Conservation (phyloP, 139 green algal genomes). For the Chlamydomonas asymmetrica region DNA sequence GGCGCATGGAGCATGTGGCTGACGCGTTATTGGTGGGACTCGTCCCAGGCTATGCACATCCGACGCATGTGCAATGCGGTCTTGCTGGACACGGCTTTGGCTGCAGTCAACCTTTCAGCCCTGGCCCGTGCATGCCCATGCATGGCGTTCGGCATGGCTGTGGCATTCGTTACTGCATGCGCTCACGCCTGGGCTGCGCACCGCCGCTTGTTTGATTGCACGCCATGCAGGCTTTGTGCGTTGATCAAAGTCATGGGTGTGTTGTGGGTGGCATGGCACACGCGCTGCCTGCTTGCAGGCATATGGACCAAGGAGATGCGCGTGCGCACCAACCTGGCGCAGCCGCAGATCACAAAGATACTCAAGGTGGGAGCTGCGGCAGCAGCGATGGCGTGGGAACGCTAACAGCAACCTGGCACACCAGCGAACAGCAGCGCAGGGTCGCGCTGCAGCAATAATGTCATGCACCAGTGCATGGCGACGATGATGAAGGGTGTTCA, state of each 20-base stretch:
- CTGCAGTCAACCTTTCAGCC: background rate
- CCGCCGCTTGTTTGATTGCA: background rate
- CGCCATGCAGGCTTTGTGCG: too few species aligned
- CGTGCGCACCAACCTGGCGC: conserved; percentile 79
- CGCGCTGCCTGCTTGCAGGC: conserved; percentile 46
- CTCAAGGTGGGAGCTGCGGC: conserved; percentile 80
- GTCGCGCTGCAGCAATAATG: background rate
- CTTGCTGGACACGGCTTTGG: too few species aligned
- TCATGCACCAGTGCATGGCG: background rate
- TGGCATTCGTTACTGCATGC: background rate
- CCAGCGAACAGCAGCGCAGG: too few species aligned
- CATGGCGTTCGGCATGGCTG: background rate
- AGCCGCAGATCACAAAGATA: conserved; percentile 90
- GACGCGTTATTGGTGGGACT: too few species aligned
- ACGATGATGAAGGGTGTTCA: background rate
- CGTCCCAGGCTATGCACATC: too few species aligned
- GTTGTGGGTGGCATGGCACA: too few species aligned
- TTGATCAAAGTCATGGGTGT: too few species aligned
- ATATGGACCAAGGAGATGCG: conserved; percentile 95
- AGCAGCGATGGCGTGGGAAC: too few species aligned
- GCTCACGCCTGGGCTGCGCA: background rate
- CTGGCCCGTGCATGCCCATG: background rate
- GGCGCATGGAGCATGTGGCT: background rate
- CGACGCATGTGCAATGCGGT: too few species aligned
- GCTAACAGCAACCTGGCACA: too few species aligned